phyloP scores from a whole-genome alignment of 805 yeast genomes.

The Blastobotrys mokoenaii region DNA sequence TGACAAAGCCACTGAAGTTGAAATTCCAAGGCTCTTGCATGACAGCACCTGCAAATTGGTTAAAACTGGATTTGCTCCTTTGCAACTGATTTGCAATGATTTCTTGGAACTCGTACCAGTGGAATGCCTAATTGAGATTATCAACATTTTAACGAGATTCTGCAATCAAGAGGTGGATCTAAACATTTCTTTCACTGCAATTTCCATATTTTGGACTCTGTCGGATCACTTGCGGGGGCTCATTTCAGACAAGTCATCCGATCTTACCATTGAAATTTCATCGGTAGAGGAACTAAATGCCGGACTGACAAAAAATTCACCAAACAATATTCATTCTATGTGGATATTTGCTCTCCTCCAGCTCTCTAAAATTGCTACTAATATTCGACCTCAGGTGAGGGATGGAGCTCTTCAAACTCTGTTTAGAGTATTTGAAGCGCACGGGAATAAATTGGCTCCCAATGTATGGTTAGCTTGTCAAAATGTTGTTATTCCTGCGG shows the following conservation, averaged over 20 bases:
- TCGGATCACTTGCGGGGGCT: constrained; percentile 58
- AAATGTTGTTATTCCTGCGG: constrained; percentile 45
- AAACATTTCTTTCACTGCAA: constrained; percentile 84
- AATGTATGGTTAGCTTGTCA: constrained; percentile 60
- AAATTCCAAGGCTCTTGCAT: constrained; percentile 28
- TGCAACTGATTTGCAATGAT: constrained; percentile 80
- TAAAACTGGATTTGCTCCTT: constrained; percentile 68
- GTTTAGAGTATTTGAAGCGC: constrained; percentile 71
- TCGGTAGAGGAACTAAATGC: not conserved
- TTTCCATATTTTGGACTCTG: constrained; percentile 85
- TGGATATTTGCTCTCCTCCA: constrained; percentile 60
- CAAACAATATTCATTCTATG: constrained; percentile 30
- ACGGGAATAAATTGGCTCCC: constrained; percentile 46
- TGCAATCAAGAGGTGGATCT: constrained; percentile 64
- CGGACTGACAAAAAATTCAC: not conserved
- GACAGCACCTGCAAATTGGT: constrained; percentile 42
- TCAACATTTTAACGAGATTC: constrained; percentile 66
- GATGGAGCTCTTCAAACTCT: constrained; percentile 88
- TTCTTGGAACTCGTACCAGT: constrained; percentile 66
- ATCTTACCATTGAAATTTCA: not conserved
- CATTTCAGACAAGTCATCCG: constrained; percentile 13
- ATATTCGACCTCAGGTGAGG: constrained; percentile 67
- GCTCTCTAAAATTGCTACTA: constrained; percentile 55
- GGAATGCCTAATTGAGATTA: constrained; percentile 51
- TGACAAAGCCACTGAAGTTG: constrained; percentile 22